Evolutionary conservation across 2,329 filamentous ascomycete species (phyloP), one percentile per base, ranked within the genome.

Genomic region (Botrytis sinoallii): DNA sequence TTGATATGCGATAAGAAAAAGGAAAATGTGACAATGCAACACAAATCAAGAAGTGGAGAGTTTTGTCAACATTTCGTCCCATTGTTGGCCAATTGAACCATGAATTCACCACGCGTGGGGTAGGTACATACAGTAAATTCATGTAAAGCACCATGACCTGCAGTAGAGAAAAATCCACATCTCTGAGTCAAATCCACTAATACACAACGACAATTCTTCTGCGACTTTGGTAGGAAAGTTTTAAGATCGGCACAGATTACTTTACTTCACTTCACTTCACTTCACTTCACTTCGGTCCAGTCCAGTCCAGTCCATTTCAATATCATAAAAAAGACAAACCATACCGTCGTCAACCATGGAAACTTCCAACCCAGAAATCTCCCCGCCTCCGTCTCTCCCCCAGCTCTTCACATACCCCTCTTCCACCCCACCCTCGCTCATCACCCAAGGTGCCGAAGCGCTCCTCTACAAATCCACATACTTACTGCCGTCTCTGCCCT

Each of bases 391-490:
- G 46, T 75, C 71, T 60, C 74, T 77, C 57, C 80, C 79, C 67
- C 74, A 79, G 72, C 79, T 78, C 64, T 78, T 80, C 73, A 67
- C 72, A 85, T 85, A 89, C 84, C 88, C 88, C 81, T 85, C 88
- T 75, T 85, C 89, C 57, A 82, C 85, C 78, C 83, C 88, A 67
- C 90, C 93, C 76, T 83, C 81, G 67, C 92, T 97, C 80, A 89
- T 98, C 78, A 91, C 93, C 73, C 96, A 98, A 87, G 96, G 96
- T 84, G 96, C 96, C 81, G 96, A 99, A 88, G 95, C 93, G 75
- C 93, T 95, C 77, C 89, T 99, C 81, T 98, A 97, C 89, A 91
- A 90, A 82, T 95, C 93, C 29, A 91, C 89, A 72, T 97, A 93
- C 84, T 90, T 98, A 72, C 82, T 87, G 1, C 88, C 92, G 57